Evolutionary conservation across 306 rosid genomes (phyloP).

Genomic region (Quercus dentata): DNA sequence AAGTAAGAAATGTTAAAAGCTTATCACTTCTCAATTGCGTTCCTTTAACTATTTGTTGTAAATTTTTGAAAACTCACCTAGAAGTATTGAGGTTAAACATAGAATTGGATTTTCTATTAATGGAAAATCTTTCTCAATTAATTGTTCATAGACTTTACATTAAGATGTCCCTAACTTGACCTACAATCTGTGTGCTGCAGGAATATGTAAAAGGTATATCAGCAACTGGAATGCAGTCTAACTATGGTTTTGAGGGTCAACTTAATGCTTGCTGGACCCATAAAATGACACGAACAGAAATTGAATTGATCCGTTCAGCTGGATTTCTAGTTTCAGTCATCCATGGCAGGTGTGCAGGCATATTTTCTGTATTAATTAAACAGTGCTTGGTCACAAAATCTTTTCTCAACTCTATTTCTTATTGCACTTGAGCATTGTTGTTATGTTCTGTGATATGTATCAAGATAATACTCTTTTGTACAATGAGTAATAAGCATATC

Average conservation of each 20-base stretch:
- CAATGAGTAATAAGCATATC: not conserved
- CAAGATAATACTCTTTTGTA: not conserved
- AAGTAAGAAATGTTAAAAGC: constrained; percentile 42
- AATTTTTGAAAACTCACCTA: not conserved
- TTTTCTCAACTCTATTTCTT: not conserved
- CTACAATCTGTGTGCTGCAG: constrained; percentile 40
- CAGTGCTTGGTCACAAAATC: not conserved
- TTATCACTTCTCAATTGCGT: not conserved
- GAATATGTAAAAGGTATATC: constrained; percentile 84
- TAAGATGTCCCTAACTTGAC: constrained; percentile 18
- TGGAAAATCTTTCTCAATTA: not conserved
- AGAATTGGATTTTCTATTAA: constrained; percentile 2
- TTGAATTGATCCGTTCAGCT: constrained; percentile 62
- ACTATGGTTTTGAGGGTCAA: constrained; percentile 84
- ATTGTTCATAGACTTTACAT: not conserved
- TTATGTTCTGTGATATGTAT: not conserved
- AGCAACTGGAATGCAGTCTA: constrained; percentile 83
- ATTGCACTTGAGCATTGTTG: constrained; percentile 3
- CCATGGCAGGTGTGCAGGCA: constrained; percentile 73
- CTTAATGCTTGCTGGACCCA: constrained; percentile 91
- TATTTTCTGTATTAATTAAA: not conserved
- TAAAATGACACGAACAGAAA: constrained; percentile 63
- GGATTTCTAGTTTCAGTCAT: constrained; percentile 84
- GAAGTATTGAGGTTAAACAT: constrained; percentile 1
- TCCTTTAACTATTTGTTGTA: not conserved